Evolutionary conservation across 495 filamentous ascomycete genomes (phyloP), one percentile per base, ranked within the genome.

Genomic region (Evernia prunastri): DNA sequence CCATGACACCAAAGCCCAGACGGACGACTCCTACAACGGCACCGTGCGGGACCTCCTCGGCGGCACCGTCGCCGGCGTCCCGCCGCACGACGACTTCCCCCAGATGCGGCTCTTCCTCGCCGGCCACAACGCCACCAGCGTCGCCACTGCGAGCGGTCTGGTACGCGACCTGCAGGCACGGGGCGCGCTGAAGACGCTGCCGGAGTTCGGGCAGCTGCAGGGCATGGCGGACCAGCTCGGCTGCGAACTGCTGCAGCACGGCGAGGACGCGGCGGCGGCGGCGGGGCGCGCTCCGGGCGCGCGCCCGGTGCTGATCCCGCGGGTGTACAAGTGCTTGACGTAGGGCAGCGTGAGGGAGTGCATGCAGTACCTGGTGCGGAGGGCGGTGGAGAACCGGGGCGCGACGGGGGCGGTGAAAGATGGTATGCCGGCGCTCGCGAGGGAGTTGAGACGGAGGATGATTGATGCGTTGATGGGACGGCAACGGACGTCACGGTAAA

Each of bases 1-100:
- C n/a, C 74, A 77, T 51, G 70, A 77, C 53, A 78, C 73, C 8
- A 79, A 78, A 56, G 68, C 67, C 13, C 69, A 77, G 8, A 80
- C 77, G 11, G 77, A 80, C 66, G 66, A 61, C 1, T 70, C 72
- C 2, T 80, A 79, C 53, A 70, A 80, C 63, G 61, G 70, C 20
- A 77, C 79, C n/a, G 77, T 74, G 3, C 60, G 70, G 45, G 73
- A 66, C 27, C 64, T 73, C 61, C 65, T 78, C 9, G 68, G 66
- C 36, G 69, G 60, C 73, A 68, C 20, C 18, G 43, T 45, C 43
- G 4, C 2, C 3, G 43, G 43, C 43, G 43, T 45, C 18, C 43
- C 43, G 18, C 1, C 2, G 43, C 17, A 45, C 17, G 43, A n/a
- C n/a, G 43, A n/a, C n/a, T 45, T 45, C 43, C 43, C 43, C 2